Base-by-base conservation (phyloP, 2,329 filamentous ascomycete genomes). In the Beauveria scarabaeidicola region DNA sequence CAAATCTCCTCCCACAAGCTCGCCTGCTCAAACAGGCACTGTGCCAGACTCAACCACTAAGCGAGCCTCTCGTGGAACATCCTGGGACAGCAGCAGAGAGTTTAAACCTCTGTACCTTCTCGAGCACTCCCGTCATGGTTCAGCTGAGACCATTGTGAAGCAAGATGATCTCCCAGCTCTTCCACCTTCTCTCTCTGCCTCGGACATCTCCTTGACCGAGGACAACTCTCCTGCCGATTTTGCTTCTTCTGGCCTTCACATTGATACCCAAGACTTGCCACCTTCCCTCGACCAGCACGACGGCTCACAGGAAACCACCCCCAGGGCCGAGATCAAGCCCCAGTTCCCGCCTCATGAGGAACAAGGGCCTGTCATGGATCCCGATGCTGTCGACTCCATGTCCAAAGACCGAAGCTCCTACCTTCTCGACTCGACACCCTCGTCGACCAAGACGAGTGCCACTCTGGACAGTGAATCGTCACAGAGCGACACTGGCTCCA, bases 81-180 rank as follows among this genome's bases (percentile, higher is more conserved):
- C 82, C 0, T 86, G 83, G 83, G 83, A 85, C 48, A 82, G 74
- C 63, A 80, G 79, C 19, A 82, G 82, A 58, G 90, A 94, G 68
- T 87, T 92, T 67, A 86, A 89, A 65, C 92, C 92, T 0, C 75
- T 97, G 9, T 93, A 89, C 72, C 84, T 96, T 23, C 83, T 96
- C 7, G 89, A 95, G 70, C 85, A 76, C 63, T 76, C 75, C 3
- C 75, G 77, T 9, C 74, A 76, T 46, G 71, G 71, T 47, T 67
- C 72, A 6, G 65, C 66, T 3, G 69, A 72, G 29, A 65, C 68
- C 23, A 64, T 71, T 27, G 69, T 78, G 1, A 61, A 60, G n/a
- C 57, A 64, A 13, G 61, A 62, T 46, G 67, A 75, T 3, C 70
- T 84, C 2, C 81, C 83, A 7, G 79, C 78, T 29, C 72, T 85